These are phyloP conservation scores for Tagetes patula DNA, from an alignment of 129 eudicot species.

Conservation along the genomic window DNA sequence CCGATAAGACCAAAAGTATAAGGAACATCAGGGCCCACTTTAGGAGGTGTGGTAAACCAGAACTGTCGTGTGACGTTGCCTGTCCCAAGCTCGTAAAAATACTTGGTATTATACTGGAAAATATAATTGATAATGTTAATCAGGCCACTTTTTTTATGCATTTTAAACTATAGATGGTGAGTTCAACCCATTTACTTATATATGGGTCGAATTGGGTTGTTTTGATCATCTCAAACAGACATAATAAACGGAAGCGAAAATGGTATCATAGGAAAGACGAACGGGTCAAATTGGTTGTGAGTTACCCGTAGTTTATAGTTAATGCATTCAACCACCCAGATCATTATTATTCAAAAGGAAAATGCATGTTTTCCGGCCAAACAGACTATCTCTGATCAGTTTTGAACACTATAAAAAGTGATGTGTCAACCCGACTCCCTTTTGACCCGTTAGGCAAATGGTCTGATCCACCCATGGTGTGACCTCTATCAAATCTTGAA, in stretches of 20 bases:
- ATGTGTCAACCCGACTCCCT: background rate
- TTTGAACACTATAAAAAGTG: background rate
- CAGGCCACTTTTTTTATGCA: constrained; percentile 4
- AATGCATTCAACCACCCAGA: background rate
- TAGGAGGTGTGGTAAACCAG: constrained; percentile 89
- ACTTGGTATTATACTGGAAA: constrained; percentile 77
- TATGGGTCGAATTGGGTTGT: background rate
- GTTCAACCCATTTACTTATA: background rate
- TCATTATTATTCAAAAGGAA: background rate
- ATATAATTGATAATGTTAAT: constrained; percentile 1
- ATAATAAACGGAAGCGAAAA: background rate
- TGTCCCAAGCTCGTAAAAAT: constrained; percentile 64
- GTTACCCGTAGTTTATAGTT: background rate
- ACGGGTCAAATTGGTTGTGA: background rate
- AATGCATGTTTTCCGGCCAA: background rate
- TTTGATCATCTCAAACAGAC: background rate
- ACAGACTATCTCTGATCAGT: background rate
- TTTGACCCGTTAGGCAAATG: background rate
- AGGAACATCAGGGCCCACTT: constrained; percentile 83
- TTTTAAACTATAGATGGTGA: background rate
- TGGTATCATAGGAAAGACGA: background rate
- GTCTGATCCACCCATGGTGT: background rate
- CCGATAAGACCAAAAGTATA: constrained; percentile 96
- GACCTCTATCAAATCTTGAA: background rate
- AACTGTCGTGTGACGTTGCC: constrained; percentile 55